Evolutionary conservation across 345 rosid species (phyloP).

Genomic region (Psidium guajava): DNA sequence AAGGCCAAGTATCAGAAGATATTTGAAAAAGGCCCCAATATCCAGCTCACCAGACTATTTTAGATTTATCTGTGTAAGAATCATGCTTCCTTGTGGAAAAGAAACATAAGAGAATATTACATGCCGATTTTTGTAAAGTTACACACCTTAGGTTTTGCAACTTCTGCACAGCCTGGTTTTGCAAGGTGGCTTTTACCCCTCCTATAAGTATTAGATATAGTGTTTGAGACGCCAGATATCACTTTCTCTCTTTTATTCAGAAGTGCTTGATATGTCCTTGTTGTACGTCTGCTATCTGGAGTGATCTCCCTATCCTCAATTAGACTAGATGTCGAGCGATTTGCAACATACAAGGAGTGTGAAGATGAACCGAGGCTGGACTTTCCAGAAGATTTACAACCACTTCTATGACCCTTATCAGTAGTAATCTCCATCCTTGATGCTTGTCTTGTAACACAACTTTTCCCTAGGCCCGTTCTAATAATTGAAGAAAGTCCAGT

Average conservation of each 20-base stretch:
- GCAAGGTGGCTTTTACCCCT: slow-evolving; percentile 1
- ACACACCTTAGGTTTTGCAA: slow-evolving; percentile 28
- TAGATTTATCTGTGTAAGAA: not conserved
- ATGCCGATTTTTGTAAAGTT: not conserved
- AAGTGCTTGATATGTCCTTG: slow-evolving; percentile 9
- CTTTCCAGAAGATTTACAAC: slow-evolving; percentile 28
- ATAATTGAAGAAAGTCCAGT: slow-evolving; percentile 24
- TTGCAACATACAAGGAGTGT: slow-evolving; percentile 3
- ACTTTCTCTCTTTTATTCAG: slow-evolving; percentile 5
- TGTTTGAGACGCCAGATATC: slow-evolving; percentile 8
- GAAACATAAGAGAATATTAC: not conserved
- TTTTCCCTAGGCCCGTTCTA: slow-evolving; percentile 36
- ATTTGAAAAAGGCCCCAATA: not conserved
- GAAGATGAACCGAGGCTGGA: slow-evolving; percentile 49
- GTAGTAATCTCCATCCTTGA: slow-evolving; percentile 25
- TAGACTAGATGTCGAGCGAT: not conserved
- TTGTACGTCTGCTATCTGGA: slow-evolving; percentile 31
- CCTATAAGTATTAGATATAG: slow-evolving; percentile 1
- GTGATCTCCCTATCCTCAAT: slow-evolving; percentile 20
- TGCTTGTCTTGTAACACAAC: slow-evolving; percentile 43
- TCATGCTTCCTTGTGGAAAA: not conserved
- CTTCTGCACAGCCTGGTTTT: slow-evolving; percentile 7
- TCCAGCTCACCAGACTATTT: not conserved
- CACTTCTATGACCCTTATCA: slow-evolving; percentile 9
- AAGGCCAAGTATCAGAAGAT: not conserved